These are phyloP conservation scores for Coleophoma cylindrospora DNA, from an alignment of 2,329 filamentous ascomycete species.

Conservation along the genomic window DNA sequence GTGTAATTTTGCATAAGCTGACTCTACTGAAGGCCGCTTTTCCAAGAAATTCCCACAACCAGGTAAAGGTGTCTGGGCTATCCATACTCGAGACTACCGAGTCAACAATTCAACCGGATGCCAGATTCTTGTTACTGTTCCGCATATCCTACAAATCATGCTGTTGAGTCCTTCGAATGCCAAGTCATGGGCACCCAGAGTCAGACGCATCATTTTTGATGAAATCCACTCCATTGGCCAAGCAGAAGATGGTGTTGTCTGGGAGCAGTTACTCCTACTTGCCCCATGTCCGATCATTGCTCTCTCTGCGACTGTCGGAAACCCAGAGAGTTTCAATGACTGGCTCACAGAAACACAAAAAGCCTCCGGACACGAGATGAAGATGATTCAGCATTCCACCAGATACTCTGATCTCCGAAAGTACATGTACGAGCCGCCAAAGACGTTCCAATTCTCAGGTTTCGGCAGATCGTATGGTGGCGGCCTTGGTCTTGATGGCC, in stretches of 20 bases:
- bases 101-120: constrained; percentile 70
- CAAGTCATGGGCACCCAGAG: constrained; percentile 58
- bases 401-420: constrained; percentile 77
- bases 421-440: constrained; percentile 56
- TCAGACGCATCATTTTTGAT: constrained; percentile 77
- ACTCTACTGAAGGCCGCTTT: constrained; percentile 42
- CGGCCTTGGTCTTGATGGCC: constrained; percentile 38
- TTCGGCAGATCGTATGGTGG: constrained; percentile 28
- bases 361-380: constrained; percentile 56
- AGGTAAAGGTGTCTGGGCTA: constrained; percentile 70
- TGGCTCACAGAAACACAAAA: constrained; percentile 65
- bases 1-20: too few species aligned
- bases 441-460: constrained; percentile 30
- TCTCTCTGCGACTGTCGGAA: constrained; percentile 74
- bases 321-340: constrained; percentile 62
- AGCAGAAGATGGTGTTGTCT: constrained; percentile 69
- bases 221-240: constrained; percentile 79
- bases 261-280: constrained; percentile 72
- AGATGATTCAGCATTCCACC: constrained; percentile 62
- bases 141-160: constrained; percentile 77
- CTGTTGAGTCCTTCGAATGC: constrained; percentile 62
- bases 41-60: constrained; percentile 53
- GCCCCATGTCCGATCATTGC: constrained; percentile 75
- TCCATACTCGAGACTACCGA: constrained; percentile 70
- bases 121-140: constrained; percentile 73